Conservation (phyloP, 2,329 filamentous ascomycete species). For the Cryphonectria nitschkei region DNA sequence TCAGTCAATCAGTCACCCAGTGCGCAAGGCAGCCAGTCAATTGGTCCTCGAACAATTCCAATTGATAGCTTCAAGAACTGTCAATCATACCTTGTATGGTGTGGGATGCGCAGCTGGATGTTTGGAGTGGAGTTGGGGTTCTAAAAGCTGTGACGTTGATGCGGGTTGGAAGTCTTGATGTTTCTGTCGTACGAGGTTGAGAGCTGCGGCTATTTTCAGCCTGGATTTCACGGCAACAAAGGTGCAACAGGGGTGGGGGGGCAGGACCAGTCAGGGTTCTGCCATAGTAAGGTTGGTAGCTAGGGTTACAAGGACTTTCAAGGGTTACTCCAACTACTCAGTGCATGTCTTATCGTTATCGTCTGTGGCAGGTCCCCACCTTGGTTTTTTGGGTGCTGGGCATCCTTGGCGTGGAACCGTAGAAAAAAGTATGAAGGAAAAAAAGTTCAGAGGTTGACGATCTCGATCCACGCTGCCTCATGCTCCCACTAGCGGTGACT, state of each 20-base stretch:
- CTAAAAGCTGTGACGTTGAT: constrained; percentile 28
- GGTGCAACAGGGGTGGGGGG: neutral
- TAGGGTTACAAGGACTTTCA: neutral
- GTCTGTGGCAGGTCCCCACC: neutral
- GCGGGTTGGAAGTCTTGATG: neutral
- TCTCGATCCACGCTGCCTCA: constrained; percentile 16
- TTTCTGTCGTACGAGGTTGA: constrained; percentile 17
- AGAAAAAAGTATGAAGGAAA: neutral
- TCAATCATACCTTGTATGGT: constrained; percentile 18
- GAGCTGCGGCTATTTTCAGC: constrained; percentile 19
- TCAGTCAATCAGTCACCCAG: constrained; percentile 15
- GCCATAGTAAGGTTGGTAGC: neutral
- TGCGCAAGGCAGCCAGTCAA: constrained; percentile 43
- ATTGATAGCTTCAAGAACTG: neutral
- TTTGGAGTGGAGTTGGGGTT: constrained; percentile 12
- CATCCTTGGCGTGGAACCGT: neutral
- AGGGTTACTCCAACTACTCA: neutral
- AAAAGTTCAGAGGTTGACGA: neutral
- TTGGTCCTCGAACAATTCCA: neutral
- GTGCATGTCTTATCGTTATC: constrained; percentile 5
- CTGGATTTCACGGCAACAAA: constrained; percentile 11
- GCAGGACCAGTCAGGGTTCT: neutral
- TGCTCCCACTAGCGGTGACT: constrained; percentile 1
- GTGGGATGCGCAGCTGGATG: constrained; percentile 9
- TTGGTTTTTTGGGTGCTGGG: neutral